phyloP scores from a whole-genome alignment of 441 rosid species.

The Croton laevigatus region DNA sequence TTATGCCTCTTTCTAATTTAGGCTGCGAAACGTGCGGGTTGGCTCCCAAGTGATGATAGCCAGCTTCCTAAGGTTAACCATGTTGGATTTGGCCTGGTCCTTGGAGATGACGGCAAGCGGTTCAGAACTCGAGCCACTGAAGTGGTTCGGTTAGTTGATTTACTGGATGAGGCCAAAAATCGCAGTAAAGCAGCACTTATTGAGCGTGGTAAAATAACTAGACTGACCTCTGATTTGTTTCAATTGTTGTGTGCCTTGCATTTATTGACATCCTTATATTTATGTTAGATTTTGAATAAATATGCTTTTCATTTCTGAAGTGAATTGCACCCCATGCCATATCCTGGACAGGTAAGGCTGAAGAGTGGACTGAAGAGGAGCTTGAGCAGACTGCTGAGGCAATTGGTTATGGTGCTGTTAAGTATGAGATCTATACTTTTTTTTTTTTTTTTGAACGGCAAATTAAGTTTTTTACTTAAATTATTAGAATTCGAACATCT shows the following conservation, averaged over 20 bases:
- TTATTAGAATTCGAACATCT: no score
- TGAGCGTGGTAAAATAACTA: constrained; percentile 64
- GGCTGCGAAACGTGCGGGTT: constrained; percentile 86
- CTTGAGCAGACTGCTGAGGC: constrained; percentile 91
- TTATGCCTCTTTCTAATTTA: constrained; percentile 30
- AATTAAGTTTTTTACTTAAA: no score
- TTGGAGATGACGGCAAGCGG: constrained; percentile 93
- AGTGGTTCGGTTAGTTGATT: constrained; percentile 90
- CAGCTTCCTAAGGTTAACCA: constrained; percentile 68
- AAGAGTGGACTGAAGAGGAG: constrained; percentile 84
- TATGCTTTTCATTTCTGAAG: background rate
- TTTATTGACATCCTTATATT: background rate
- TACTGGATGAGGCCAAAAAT: constrained; percentile 86
- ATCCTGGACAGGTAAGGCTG: constrained; percentile 59
- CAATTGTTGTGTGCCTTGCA: background rate
- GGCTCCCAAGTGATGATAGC: constrained; percentile 64
- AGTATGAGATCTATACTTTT: constrained; percentile 60
- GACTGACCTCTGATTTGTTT: constrained; percentile 16
- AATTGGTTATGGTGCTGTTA: constrained; percentile 92
- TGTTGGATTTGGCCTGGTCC: constrained; percentile 93
- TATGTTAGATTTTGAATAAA: background rate
- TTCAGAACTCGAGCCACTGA: constrained; percentile 82
- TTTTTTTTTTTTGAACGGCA: no score
- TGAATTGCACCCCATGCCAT: background rate
- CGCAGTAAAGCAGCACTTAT: constrained; percentile 72